Conservation (phyloP, 768 basidiomycete species). For the Kwoniella dejecticola region DNA sequence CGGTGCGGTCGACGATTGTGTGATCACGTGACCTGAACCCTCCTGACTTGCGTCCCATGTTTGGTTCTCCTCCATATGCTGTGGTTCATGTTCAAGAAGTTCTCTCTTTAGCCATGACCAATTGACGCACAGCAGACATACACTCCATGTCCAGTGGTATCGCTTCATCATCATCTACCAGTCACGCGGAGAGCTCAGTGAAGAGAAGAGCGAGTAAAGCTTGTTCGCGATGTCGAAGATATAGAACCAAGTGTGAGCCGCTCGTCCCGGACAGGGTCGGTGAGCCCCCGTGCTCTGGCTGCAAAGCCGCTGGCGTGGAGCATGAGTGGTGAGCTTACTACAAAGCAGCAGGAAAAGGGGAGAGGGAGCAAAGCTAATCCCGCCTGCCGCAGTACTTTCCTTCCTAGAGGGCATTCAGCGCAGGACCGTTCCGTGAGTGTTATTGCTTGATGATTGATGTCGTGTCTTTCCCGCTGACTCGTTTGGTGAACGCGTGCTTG, state of each 20-base stretch:
- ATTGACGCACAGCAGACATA: no score
- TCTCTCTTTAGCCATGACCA: no score
- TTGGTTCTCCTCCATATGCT: no score
- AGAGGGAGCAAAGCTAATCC: no score
- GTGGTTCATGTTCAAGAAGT: no score
- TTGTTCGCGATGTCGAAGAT: conserved; percentile 20
- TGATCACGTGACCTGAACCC: no score
- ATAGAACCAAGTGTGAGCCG: conserved; percentile 21
- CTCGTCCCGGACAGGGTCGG: background rate
- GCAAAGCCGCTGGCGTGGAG: conserved; percentile 2
- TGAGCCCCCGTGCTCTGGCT: conserved; percentile 13
- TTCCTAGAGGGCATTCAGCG: conserved; percentile 20
- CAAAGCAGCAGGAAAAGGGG: no score
- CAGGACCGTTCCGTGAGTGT: conserved; percentile 18
- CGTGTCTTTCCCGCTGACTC: no score
- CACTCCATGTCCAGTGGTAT: background rate
- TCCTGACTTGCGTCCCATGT: no score
- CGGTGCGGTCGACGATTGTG: no score
- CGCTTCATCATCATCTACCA: background rate
- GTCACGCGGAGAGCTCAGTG: background rate
- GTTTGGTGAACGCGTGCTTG: background rate
- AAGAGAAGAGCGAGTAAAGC: conserved; percentile 22
- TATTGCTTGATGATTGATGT: no score
- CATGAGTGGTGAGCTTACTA: conserved; percentile 14
- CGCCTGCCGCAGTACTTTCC: conserved; percentile 6